These are phyloP conservation scores for Berberis vulgaris DNA, from an alignment of 164 flowering plant species.

Conservation along the genomic window DNA sequence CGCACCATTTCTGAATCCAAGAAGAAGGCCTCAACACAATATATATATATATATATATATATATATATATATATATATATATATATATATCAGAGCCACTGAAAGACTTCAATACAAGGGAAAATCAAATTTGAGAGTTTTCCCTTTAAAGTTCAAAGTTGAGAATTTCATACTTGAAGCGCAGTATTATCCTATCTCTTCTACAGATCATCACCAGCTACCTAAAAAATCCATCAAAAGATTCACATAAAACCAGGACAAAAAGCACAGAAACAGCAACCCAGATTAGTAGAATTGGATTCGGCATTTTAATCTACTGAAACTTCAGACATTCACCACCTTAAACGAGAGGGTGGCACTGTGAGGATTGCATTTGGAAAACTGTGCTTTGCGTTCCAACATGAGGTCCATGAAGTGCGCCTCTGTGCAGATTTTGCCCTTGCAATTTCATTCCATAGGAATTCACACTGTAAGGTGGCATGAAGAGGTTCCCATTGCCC, in stretches of 20 bases:
- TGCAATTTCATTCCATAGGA: constrained; percentile 29
- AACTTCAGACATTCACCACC: not conserved
- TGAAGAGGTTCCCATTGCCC: constrained; percentile 21
- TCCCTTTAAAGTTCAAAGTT: constrained; percentile 1
- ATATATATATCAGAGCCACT: not conserved
- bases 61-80: not conserved
- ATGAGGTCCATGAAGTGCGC: constrained; percentile 28
- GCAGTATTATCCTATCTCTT: constrained; percentile 10
- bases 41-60: too few species aligned
- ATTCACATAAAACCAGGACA: constrained; percentile 14
- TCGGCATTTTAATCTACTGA: constrained; percentile 4
- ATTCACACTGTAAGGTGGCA: constrained; percentile 29
- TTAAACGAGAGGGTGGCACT: constrained; percentile 10
- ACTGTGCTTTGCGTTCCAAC: constrained; percentile 22
- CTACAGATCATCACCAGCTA: constrained; percentile 6
- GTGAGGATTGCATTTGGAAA: constrained; percentile 32
- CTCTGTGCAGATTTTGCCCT: constrained; percentile 27
- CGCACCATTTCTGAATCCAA: too few species aligned
- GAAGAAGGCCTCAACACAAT: too few species aligned
- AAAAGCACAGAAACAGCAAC: constrained; percentile 4
- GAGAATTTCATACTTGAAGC: constrained; percentile 4
- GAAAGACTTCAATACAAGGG: not conserved
- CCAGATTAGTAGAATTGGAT: constrained; percentile 4
- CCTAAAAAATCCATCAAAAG: constrained; percentile 7
- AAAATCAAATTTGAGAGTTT: constrained; percentile 3